Evolutionary conservation across 2,329 filamentous ascomycete genomes (phyloP).

Genomic region (Ophiostoma montium): DNA sequence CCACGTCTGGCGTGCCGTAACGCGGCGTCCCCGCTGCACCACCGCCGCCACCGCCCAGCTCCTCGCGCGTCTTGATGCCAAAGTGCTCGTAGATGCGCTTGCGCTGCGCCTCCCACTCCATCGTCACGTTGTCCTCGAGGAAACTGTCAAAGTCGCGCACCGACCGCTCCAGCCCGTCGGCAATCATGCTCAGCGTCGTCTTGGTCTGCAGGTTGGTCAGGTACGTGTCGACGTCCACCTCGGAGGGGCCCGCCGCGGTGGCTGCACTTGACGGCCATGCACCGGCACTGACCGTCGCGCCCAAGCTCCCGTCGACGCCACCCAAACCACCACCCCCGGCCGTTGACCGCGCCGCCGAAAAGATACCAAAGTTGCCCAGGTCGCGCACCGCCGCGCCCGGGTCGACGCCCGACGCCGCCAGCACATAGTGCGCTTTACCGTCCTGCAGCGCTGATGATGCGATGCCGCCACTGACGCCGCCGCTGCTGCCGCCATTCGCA

Average conservation of each 20-base stretch:
- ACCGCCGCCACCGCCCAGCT: conserved; percentile 15
- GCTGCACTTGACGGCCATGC: not conserved
- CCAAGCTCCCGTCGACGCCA: not conserved
- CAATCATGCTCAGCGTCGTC: conserved; percentile 80
- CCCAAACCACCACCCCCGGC: conserved; percentile 11
- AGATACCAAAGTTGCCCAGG: conserved; percentile 60
- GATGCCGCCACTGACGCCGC: conserved; percentile 12
- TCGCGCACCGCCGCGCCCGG: conserved; percentile 76
- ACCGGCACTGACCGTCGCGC: not conserved
- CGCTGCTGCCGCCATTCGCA: not conserved
- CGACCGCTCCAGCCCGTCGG: conserved; percentile 78
- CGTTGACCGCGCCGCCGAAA: conserved; percentile 16
- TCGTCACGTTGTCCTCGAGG: conserved; percentile 83
- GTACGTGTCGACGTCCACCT: conserved; percentile 64
- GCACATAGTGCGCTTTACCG: conserved; percentile 69
- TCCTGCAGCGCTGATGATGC: conserved; percentile 39
- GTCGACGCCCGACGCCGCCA: conserved; percentile 87
- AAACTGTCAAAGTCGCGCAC: conserved; percentile 87
- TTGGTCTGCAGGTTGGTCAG: conserved; percentile 77
- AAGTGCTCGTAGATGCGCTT: conserved; percentile 94
- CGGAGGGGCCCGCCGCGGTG: conserved; percentile 21
- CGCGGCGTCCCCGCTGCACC: conserved; percentile 10
- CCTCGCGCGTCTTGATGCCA: conserved; percentile 56
- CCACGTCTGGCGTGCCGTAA: conserved; percentile 9
- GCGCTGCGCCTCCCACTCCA: conserved; percentile 92